These are phyloP conservation scores for Monosporozyma servazzii DNA, from an alignment of 805 yeast genomes.

Conservation along the genomic window DNA sequence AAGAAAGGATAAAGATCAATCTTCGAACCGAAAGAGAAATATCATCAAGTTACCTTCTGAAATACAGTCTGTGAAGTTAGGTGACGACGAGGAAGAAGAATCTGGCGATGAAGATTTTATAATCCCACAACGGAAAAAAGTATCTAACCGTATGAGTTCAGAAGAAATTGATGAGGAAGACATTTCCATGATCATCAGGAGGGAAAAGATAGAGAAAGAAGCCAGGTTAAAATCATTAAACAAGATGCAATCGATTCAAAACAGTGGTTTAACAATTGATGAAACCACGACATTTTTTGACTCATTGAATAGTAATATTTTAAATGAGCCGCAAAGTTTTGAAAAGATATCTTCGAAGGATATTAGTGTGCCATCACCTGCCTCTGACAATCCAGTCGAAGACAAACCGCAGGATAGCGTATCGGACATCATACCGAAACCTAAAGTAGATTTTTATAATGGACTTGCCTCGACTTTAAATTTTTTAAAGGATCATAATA, in stretches of 20 bases:
- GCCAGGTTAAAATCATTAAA: not conserved
- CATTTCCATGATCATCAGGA: constrained; percentile 33
- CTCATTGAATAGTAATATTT: constrained; percentile 8
- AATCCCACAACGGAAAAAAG: not conserved
- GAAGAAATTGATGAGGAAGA: constrained; percentile 4
- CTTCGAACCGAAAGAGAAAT: constrained; percentile 26
- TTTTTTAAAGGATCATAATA: constrained; percentile 9
- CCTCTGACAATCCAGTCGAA: not conserved
- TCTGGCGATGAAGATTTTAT: not conserved
- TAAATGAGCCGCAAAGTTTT: not conserved
- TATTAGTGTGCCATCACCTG: not conserved
- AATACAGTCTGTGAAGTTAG: constrained; percentile 29
- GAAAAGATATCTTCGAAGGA: not conserved
- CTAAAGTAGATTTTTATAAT: constrained; percentile 15
- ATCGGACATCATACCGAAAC: too few relatives aligned
- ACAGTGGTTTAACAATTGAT: constrained; percentile 22
- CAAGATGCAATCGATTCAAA: constrained; percentile 13
- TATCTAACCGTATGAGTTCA: not conserved
- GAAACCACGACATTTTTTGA: constrained; percentile 31
- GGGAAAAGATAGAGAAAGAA: constrained; percentile 20
- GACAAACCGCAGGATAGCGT: too few relatives aligned
- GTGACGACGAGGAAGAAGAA: constrained; percentile 21
- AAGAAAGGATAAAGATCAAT: constrained; percentile 26
- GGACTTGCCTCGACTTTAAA: constrained; percentile 26
- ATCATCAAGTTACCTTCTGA: constrained; percentile 24